Base-by-base conservation (phyloP, 352 stramenopile species). In the Pythium aristosporum region DNA sequence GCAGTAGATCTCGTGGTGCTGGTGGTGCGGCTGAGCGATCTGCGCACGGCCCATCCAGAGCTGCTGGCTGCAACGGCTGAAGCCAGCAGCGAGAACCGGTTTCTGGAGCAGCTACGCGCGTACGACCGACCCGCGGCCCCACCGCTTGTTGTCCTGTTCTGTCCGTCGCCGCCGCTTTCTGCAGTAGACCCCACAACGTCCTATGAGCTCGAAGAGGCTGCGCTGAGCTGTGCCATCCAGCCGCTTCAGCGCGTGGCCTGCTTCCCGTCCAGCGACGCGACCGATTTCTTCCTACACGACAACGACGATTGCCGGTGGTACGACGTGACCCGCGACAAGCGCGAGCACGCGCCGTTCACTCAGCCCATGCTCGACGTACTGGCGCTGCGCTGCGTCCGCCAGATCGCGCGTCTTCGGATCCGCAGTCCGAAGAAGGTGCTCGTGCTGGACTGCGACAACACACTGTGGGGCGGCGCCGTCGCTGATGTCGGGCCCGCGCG, bases 381-480 rank as follows among this genome's bases (percentile, higher is more conserved):
- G 21, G 70, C 74, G 49, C 65, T 89, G 6, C 66, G 65, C 32
- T 43, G 83, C 8, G 76, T 70, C 10, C 73, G 83, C 21, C 78
- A 87, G 25, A 78, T 89, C 57, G 76, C 68, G n/a, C 74, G 76
- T 2, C 56, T 89, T 13, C 75, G 74, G 69, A 36, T 48, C 30
- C 46, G 20, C 28, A 55, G 13, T 21, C 62, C 18, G 23, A 86
- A 88, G 42, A 89, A 92, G 73, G 80, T 88, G n/a, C 70, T 92
- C 41, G 81, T 89, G 23, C 73, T 92, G 2, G 83, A 92, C 60
- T 92, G 83, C 55, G 83, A 92, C 59, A 88, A 92, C 50, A 92
- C 83, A 4, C 50, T 92, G 3, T 92, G 83, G 83, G 72, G 79
- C 23, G 81, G 83, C 2, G 77, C 81, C 0, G 75, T 89, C 18